Base-by-base conservation (phyloP, 2,329 filamentous ascomycete genomes). In the Diplodia intermedia region DNA sequence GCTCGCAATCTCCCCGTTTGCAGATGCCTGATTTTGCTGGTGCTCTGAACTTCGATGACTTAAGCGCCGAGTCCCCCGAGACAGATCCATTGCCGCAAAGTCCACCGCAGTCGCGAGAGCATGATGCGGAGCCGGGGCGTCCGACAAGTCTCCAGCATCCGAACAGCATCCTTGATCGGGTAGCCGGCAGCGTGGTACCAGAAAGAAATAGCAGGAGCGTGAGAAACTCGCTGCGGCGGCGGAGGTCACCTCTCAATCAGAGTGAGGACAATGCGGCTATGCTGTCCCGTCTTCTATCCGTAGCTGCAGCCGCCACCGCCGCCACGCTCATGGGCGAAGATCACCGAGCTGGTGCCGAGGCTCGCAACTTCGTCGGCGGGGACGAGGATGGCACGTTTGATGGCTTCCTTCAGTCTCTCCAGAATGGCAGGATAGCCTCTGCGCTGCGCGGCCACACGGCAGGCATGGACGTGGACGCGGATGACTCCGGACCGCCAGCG, bases 311-410 rank as follows among this genome's bases (percentile, higher is more conserved):
- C 49, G 86, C 87, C 14, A 89, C 89, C 47, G 88, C 88, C 65
- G 86, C 87, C 55, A 88, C 89, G 67, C 81, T 90, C 47, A 88
- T 89, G 70, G 88, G 88, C n/a, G 84, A 85, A 47, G 82, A 86
- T 70, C 83, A 85, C 55, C 83, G 85, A 68, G 82, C 84, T 2
- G 79, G 87, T 56, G 82, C 86, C 31, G 85, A 87, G 71, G 83
- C 86, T 15, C 82, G 86, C 68, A 82, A 83, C 67, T 75, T 86
- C 56, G 84, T 84, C 3, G 83, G 82, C 40, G 84, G 86, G 68
- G 85, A 84, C 15, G 81, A 88, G 62, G 87, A 89, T 70, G 87
- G 86, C 67, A 88, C 86, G 49, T 84, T 90, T 67, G 86, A 89
- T 71, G 86, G 85, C 67, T 88, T 90, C 70, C 82, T 90, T 29